phyloP scores from a whole-genome alignment of 345 rosid genomes.

The Cardamine chenopodiifolia region DNA sequence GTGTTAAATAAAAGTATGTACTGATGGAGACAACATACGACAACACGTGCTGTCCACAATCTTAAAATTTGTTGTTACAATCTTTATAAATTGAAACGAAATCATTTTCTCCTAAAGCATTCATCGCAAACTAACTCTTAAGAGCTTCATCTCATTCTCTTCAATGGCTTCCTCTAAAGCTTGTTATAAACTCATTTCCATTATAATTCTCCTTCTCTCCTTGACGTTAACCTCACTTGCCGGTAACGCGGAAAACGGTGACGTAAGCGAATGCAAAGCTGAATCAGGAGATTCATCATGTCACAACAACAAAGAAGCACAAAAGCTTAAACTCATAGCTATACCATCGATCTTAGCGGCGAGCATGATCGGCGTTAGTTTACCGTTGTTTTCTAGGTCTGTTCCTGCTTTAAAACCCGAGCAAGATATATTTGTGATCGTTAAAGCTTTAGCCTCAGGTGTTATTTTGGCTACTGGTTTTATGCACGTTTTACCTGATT shows the following conservation, averaged over 20 bases:
- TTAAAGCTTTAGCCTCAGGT: conserved; percentile 43
- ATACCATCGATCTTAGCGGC: conserved; percentile 37
- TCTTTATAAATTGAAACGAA: conserved; percentile 7
- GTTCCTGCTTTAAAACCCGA: conserved; percentile 41
- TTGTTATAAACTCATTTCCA: background rate
- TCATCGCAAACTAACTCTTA: background rate
- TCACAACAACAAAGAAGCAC: conserved; percentile 28
- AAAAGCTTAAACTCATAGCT: conserved; percentile 40
- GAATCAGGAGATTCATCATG: conserved; percentile 22
- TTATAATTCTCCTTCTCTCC: conserved; percentile 9
- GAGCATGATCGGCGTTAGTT: conserved; percentile 39
- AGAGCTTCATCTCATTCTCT: background rate
- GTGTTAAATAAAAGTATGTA: background rate
- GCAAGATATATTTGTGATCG: conserved; percentile 16
- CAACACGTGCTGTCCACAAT: conserved; percentile 5
- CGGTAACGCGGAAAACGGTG: background rate
- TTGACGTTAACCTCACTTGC: background rate
- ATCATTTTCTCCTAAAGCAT: background rate
- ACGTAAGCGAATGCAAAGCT: conserved; percentile 19
- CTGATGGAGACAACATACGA: background rate
- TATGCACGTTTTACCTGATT: conserved; percentile 50
- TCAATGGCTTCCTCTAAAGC: conserved; percentile 11
- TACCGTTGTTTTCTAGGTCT: conserved; percentile 33
- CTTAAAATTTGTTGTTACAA: background rate
- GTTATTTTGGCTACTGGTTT: conserved; percentile 49